Conservation (phyloP, 441 rosid genomes). For the California macrophylla region DNA sequence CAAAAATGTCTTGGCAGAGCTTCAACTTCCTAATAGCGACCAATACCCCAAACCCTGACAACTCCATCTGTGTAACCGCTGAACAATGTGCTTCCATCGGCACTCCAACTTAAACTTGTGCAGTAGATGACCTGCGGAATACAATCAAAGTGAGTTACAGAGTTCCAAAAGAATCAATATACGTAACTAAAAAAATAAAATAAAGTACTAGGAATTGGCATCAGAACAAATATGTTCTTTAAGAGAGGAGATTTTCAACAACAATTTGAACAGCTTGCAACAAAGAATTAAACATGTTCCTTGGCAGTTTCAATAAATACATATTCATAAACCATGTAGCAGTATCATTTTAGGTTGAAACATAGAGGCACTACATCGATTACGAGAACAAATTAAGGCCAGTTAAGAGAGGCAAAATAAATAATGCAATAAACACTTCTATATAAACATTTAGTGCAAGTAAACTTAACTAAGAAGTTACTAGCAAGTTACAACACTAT, state of each 20-base stretch:
- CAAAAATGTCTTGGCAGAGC: background rate
- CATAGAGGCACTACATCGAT: background rate
- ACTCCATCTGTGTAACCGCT: constrained; percentile 96
- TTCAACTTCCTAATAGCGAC: constrained; percentile 47
- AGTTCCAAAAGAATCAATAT: no score
- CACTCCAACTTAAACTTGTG: constrained; percentile 90
- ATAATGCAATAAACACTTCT: no score
- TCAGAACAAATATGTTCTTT: no score
- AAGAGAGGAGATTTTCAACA: background rate
- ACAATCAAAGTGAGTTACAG: background rate
- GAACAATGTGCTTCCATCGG: constrained; percentile 87
- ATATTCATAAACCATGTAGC: background rate
- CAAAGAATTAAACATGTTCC: background rate
- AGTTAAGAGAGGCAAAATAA: no score
- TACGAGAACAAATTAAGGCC: no score
- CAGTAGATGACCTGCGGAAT: constrained; percentile 67
- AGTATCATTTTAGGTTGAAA: no score
- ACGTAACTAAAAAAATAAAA: no score
- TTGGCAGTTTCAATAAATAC: background rate
- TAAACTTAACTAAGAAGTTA: background rate
- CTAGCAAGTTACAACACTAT: background rate
- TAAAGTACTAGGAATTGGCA: no score
- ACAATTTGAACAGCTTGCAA: background rate
- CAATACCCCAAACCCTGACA: constrained; percentile 91
- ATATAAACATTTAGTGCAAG: background rate